Evolutionary conservation across 148 eudicot species (phyloP).

Genomic region (Vaccinium vitisidaea): DNA sequence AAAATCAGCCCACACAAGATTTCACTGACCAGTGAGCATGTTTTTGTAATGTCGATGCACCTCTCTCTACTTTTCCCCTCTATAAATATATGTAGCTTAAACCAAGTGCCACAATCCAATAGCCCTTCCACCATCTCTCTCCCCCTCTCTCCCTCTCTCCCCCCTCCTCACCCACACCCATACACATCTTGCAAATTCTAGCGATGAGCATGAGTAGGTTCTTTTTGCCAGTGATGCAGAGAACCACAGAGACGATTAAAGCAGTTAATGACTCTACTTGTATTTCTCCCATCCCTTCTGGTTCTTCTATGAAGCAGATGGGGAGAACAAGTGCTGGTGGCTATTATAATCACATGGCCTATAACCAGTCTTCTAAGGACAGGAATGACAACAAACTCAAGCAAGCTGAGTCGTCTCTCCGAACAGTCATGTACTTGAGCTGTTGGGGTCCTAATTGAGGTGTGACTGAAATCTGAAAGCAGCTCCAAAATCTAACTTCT

Average conservation of each 20-base stretch:
- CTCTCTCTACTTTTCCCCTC: not conserved
- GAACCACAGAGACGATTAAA: constrained; percentile 10
- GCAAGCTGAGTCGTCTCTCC: constrained; percentile 13
- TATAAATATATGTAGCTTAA: not conserved
- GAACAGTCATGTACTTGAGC: constrained; percentile 17
- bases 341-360: not conserved
- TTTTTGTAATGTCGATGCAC: constrained; percentile 1
- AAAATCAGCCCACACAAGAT: not conserved
- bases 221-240: constrained; percentile 9
- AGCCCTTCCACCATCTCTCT: not conserved
- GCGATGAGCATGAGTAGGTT: not conserved
- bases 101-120: not conserved
- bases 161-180: not conserved
- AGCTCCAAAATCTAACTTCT: not conserved
- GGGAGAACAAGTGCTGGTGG: not conserved
- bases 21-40: not conserved
- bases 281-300: not conserved
- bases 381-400: no score
- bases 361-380: not conserved
- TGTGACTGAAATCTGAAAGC: not conserved
- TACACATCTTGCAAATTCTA: not conserved
- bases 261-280: not conserved
- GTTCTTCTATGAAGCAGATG: constrained; percentile 3
- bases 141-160: not conserved
- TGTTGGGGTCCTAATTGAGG: constrained; percentile 17